Conservation (phyloP, 1,284 basidiomycete species). For the Athelia psychrophila region DNA sequence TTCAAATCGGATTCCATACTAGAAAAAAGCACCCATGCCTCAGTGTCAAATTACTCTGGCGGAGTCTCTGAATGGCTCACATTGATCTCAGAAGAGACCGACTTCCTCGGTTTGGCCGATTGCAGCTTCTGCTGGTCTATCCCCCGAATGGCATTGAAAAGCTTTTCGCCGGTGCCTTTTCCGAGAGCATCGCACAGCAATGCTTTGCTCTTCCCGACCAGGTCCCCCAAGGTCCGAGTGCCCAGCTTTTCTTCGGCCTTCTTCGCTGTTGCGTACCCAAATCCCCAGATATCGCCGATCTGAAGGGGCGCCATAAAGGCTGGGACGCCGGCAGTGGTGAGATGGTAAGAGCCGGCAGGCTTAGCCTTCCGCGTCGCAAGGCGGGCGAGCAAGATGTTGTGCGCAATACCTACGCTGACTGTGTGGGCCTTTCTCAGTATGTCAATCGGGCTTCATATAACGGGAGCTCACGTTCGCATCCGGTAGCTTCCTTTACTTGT, state of each 20-base stretch:
- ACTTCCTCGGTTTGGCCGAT: slow-evolving; percentile 81
- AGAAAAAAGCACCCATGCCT: slow-evolving; percentile 8
- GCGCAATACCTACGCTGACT: slow-evolving; percentile 91
- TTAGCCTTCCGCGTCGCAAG: slow-evolving; percentile 92
- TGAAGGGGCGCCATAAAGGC: slow-evolving; percentile 73
- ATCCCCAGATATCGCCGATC: slow-evolving; percentile 86
- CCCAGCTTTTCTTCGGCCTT: slow-evolving; percentile 80
- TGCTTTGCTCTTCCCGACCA: slow-evolving; percentile 58
- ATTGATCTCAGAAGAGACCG: slow-evolving; percentile 90
- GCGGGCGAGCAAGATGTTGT: slow-evolving; percentile 91
- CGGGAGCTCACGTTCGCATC: slow-evolving; percentile 70
- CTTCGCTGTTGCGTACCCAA: slow-evolving; percentile 72
- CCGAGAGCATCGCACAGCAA: slow-evolving; percentile 76
- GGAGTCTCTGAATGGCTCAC: slow-evolving; percentile 41
- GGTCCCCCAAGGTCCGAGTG: slow-evolving; percentile 66
- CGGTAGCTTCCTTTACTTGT: slow-evolving; percentile 73
- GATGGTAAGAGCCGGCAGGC: slow-evolving; percentile 82
- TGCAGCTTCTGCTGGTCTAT: slow-evolving; percentile 80
- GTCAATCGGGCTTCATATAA: neutral
- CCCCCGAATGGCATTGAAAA: slow-evolving; percentile 84
- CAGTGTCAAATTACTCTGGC: slow-evolving; percentile 15
- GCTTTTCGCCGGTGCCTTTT: slow-evolving; percentile 77
- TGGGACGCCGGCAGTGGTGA: slow-evolving; percentile 52
- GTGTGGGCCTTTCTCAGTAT: slow-evolving; percentile 8
- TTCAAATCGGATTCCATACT: slow-evolving; percentile 96